These are phyloP conservation scores for Coemansia sp. DNA, from an alignment of 192 early-diverging fungal genomes.

Conservation along the genomic window DNA sequence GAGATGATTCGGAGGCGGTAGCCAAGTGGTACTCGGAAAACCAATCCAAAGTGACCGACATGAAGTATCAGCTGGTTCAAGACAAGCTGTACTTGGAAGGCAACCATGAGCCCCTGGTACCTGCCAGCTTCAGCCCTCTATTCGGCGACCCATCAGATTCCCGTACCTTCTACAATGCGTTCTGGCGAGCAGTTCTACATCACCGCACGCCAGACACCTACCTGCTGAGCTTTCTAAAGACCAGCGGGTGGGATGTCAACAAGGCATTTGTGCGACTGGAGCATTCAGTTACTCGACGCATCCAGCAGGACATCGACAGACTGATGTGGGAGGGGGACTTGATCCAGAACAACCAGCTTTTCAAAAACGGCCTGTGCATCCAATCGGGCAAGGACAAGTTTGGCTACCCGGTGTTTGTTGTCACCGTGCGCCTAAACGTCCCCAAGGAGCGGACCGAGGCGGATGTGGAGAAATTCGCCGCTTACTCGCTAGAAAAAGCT, in stretches of 20 bases:
- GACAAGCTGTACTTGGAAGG: conserved; percentile 42
- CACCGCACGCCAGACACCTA: conserved; percentile 63
- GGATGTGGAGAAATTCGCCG: conserved; percentile 15
- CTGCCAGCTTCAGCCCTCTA: conserved; percentile 29
- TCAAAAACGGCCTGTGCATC: conserved; percentile 50
- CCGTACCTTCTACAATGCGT: conserved; percentile 26
- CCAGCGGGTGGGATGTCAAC: conserved; percentile 73
- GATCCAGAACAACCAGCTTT: conserved; percentile 39
- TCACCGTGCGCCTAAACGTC: conserved; percentile 24
- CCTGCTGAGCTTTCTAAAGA: conserved; percentile 70
- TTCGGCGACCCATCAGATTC: conserved; percentile 18
- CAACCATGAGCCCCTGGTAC: conserved; percentile 14
- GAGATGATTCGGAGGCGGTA: conserved; percentile 2
- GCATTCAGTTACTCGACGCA: conserved; percentile 67
- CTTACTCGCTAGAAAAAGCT: conserved; percentile 27
- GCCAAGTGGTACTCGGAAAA: conserved; percentile 38
- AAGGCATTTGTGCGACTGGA: conserved; percentile 65
- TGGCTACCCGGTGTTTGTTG: conserved; percentile 48
- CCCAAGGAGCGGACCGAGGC: conserved; percentile 25
- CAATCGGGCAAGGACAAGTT: conserved; percentile 49
- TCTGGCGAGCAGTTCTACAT: conserved; percentile 40
- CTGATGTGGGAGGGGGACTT: conserved; percentile 62
- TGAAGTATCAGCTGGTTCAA: conserved; percentile 23
- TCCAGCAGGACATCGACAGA: conserved; percentile 56
- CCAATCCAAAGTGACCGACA: conserved; percentile 6